Base-by-base conservation (phyloP, 495 filamentous ascomycete genomes). In the Aspergillus wentii region DNA sequence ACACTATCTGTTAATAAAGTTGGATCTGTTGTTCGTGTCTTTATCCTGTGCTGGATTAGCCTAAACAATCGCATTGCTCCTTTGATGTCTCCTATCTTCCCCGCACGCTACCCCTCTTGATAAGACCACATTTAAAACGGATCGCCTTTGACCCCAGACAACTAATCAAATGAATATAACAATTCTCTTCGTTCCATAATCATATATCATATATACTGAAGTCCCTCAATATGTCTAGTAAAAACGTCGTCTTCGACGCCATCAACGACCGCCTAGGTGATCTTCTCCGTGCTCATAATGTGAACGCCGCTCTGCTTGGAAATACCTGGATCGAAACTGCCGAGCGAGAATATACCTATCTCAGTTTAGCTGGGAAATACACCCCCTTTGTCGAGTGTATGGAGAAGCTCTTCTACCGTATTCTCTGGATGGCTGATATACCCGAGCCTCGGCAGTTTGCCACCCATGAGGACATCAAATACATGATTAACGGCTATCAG, bases 291-390 rank as follows among this genome's bases (percentile, higher is more conserved):
- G 52, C 57, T n/a, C 35, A 62, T 17, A 49, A 40, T 15, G 55
- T 71, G 42, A 65, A 51, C 26, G 45, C 63, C 1, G 46, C 43
- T 14, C 43, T 61, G 0, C 53, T 71, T 2, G 63, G 60, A 8
- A 58, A 54, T 14, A 49, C 57, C 2, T 69, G 66, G 66, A 59
- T 62, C 45, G 54, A 60, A 43, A 54, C 54, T n/a, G 59, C 61
- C 8, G 65, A 69, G 38, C 63, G 49, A 1, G 65, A 69, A 46
- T 68, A 61, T 42, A 68, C 59, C 29, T 56, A 60, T 32, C 55
- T 71, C 16, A 57, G 53, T 40, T 54, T 71, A 17, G 53, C 55
- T 0, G 55, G 46, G 5, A 39, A 45, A 9, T 68, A 69, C 30
- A 36, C 14, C 10, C 42, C 47, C 1, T 71, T 48, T 25, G 44